Percentiles rank a stretch among this genome's conserved stretches.
Evolutionary conservation across 192 early-diverging fungal genomes (phyloP).

Genomic region (Paraglomus brasilianum): DNA sequence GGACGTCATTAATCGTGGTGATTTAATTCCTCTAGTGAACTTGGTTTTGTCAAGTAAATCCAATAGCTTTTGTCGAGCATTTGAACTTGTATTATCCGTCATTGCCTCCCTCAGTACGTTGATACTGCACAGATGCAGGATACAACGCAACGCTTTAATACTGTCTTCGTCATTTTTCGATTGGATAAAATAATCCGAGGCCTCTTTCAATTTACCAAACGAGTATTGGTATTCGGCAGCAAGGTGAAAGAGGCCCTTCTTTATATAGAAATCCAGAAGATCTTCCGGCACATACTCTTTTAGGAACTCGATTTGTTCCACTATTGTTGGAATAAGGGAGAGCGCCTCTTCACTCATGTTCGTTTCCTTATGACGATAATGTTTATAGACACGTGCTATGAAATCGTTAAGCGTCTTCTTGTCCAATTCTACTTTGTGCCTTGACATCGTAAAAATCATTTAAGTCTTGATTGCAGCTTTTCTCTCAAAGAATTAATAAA

Average conservation of each 20-base stretch:
- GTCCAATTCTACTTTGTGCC: slow-evolving; percentile 2
- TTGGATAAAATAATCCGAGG: background rate
- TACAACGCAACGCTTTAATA: background rate
- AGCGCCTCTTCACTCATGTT: slow-evolving; percentile 6
- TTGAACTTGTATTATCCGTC: background rate
- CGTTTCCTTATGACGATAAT: slow-evolving; percentile 6
- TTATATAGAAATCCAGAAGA: background rate
- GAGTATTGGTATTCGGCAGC: background rate
- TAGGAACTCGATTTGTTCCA: background rate
- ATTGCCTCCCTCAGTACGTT: slow-evolving; percentile 4
- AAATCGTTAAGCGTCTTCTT: background rate
- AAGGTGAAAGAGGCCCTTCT: background rate
- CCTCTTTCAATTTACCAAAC: slow-evolving; percentile 4
- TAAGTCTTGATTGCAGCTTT: too few relatives aligned
- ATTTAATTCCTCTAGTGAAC: background rate
- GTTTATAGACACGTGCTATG: background rate
- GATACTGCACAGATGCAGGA: background rate
- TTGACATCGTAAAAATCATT: background rate
- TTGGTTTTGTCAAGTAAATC: background rate
- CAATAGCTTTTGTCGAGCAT: background rate
- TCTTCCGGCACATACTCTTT: slow-evolving; percentile 7
- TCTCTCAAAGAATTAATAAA: slow-evolving; percentile 2
- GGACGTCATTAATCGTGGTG: background rate
- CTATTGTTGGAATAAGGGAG: background rate
- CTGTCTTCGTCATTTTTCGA: background rate